Evolutionary conservation across 73 alveolate species (phyloP), one percentile per base, ranked within the genome.

Genomic region (Uronychia setigera): DNA sequence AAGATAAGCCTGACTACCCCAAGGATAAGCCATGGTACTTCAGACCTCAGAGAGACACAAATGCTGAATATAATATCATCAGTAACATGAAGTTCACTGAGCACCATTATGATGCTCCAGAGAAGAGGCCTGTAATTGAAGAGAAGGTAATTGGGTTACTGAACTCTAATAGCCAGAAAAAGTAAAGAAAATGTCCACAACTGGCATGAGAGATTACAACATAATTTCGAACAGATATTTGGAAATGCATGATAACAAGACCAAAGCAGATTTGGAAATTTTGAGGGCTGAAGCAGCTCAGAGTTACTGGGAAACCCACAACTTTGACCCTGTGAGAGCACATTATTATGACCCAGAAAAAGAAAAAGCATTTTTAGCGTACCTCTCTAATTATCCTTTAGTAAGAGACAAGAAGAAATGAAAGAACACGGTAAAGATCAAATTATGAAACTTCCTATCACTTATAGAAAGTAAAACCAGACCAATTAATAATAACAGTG

Each of bases 71-170:
- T 81, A 96, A 96, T 74, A 96, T 96, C 75, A 58, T 96, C 34
- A 88, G 97, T 35, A 92, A 92, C 90, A 80, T 92, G 76, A 93
- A 92, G 1, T 60, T 96, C 79, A 33, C 83, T 13, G 89, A 95
- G 67, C 99, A 96, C 87, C 98, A 94, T 85, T 95, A 31, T 80
- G 95, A 89, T 60, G 93, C 96, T n/a, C 98, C 99, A 11, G 98
- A 95, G 76, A 93, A 95, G 81, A 86, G 99, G 60, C 99, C 99
- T 5, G 76, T 80, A 0, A 75, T 67, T 5, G 84, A 33, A 59
- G 76, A 58, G 27, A 74, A 81, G 46, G 80, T 31, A 27, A n/a
- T n/a, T n/a, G n/a, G n/a, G 87, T 83, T 67, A 19, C 1, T 28
- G 13, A 60, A 29, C 26, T n/a, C 31, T 31, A 25, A 1, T 77